These are phyloP conservation scores for Trametes cinnabarina DNA, from an alignment of 768 basidiomycete species.

Conservation along the genomic window DNA sequence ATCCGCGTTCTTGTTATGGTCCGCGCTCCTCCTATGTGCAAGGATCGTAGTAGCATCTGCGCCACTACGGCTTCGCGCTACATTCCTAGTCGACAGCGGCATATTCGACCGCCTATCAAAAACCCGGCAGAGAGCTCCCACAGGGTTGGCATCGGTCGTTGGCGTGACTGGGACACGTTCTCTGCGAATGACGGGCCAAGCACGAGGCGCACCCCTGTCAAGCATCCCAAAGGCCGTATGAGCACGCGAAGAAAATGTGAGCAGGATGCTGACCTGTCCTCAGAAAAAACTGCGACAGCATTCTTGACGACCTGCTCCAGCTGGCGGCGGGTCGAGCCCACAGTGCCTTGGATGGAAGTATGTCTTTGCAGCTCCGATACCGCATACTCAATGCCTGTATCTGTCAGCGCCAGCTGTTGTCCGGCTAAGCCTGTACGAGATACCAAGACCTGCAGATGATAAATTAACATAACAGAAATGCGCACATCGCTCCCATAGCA, in stretches of 20 bases:
- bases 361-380: background rate
- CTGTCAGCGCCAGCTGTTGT: background rate
- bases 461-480: background rate
- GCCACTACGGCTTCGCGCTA: slow-evolving; percentile 2
- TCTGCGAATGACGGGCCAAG: background rate
- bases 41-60: background rate
- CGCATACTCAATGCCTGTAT: background rate
- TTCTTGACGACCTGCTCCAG: background rate
- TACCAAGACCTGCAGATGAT: background rate
- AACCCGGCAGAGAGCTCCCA: background rate
- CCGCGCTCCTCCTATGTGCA: background rate
- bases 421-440: background rate
- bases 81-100: background rate
- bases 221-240: background rate
- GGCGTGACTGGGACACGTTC: background rate
- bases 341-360: background rate
- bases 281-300: background rate
- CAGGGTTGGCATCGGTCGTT: background rate
- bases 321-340: background rate
- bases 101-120: background rate
- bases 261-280: background rate
- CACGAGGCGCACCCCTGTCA: background rate
- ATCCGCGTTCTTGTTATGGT: too few species aligned
- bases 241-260: background rate
- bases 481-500: too few species aligned